Evolutionary conservation across 495 filamentous ascomycete genomes (phyloP), one percentile per base, ranked within the genome.

Genomic region (Entonaema liquescens): DNA sequence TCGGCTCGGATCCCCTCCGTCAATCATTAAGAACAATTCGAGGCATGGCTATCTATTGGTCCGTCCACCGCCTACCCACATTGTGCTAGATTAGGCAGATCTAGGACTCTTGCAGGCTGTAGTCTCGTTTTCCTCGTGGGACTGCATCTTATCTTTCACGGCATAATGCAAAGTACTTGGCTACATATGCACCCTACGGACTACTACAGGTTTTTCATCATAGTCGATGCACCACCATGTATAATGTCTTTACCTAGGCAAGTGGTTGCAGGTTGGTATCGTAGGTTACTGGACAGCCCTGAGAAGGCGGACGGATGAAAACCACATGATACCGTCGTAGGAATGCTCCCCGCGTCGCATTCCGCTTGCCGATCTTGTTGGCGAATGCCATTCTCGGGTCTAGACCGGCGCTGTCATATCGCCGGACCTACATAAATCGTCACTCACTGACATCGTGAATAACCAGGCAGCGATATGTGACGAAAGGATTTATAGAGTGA

Each of bases 1-100:
- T 56, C 56, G 50, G 65, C 56, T 64, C 65, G 29, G 28, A 52
- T 15, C 38, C 50, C 35, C 42, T 62, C 53, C n/a, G 53, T 60
- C 8, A 59, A 59, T 72, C 61, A 73, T 60, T 6, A 62, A 54
- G 19, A 17, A 11, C 19, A 68, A 68, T 73, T 65, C 70, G 61
- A 50, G 49, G 65, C 47, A 56, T 65, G n/a, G 3, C 33, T 40
- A 0, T 38, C 70, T 65, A 73, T 73, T 73, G 70, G 70, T 12
- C 42, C 35, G 50, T 73, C 61, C 50, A 42, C 33, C 61, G 65
- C 65, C 40, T 58, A 40, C 70, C 50, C 60, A 65, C 65, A 73
- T 72, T 68, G 42, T 60, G 44, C 70, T 68, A 68, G 49, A 73
- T 73, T 73, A 73, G 70, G 70, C 70, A 73, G 70, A 73, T 73